These are phyloP conservation scores for Exophiala aquamarina DNA, from an alignment of 2,329 filamentous ascomycete genomes.

Conservation along the genomic window DNA sequence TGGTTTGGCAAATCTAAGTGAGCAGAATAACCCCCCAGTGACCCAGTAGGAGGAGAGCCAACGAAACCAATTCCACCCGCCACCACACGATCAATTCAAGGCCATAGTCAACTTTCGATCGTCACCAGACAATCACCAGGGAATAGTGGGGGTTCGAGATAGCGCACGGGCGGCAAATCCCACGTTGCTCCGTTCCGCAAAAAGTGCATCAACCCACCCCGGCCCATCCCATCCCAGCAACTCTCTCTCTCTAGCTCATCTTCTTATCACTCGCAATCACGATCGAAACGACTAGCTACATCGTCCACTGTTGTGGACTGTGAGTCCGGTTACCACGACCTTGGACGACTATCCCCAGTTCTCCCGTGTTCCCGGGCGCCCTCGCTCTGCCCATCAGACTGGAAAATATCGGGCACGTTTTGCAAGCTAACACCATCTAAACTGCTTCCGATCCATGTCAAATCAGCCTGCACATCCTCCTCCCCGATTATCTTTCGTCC, in stretches of 20 bases:
- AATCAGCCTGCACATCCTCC: conserved; percentile 14
- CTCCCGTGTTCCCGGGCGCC: not conserved
- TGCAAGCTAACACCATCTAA: conserved; percentile 22
- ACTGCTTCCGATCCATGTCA: conserved; percentile 24
- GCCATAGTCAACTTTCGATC: too few species aligned
- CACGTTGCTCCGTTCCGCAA: conserved; percentile 26
- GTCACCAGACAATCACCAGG: too few species aligned
- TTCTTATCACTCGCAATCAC: conserved; percentile 14
- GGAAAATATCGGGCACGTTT: conserved; percentile 21
- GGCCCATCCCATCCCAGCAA: conserved; percentile 4
- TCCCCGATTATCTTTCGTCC: conserved; percentile 19
- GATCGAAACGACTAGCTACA: conserved; percentile 2
- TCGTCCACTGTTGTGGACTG: conserved; percentile 3
- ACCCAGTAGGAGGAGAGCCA: too few species aligned
- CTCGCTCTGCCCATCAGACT: conserved; percentile 5
- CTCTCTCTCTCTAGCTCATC: conserved; percentile 11
- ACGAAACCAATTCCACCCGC: too few species aligned
- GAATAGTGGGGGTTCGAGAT: too few species aligned
- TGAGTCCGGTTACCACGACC: not conserved
- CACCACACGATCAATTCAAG: too few species aligned
- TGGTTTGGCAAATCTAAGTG: too few species aligned
- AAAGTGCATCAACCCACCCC: not conserved
- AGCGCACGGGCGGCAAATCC: conserved; percentile 14
- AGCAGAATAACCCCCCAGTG: too few species aligned
- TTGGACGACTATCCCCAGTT: too few species aligned